These are phyloP conservation scores for Russula griseocarnosa DNA, from an alignment of 768 basidiomycete genomes.

Conservation along the genomic window DNA sequence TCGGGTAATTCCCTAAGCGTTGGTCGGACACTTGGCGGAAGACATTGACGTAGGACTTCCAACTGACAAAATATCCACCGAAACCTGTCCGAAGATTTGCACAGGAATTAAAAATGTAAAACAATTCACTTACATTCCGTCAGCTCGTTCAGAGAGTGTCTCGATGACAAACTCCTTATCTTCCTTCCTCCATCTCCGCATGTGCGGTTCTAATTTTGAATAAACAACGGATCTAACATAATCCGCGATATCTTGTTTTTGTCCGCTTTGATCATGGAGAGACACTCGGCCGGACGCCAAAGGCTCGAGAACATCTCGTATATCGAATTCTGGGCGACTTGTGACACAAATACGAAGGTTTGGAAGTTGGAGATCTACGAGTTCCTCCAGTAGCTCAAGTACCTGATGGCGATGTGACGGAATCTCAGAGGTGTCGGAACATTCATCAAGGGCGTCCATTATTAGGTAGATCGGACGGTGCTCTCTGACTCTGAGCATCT, in stretches of 20 bases:
- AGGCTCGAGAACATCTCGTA: background rate
- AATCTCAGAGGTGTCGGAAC: background rate
- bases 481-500: background rate
- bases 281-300: background rate
- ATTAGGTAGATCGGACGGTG: background rate
- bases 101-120: background rate
- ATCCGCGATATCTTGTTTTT: background rate
- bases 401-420: background rate
- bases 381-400: background rate
- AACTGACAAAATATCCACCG: background rate
- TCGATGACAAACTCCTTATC: background rate
- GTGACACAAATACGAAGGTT: background rate
- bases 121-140: background rate
- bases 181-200: background rate
- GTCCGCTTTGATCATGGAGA: slow-evolving; percentile 1
- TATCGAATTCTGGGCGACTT: slow-evolving; percentile 7
- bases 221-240: background rate
- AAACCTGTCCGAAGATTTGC: background rate
- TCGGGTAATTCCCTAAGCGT: background rate
- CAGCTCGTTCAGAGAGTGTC: background rate
- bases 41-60: background rate
- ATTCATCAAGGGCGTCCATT: slow-evolving; percentile 3
- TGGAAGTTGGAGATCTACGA: background rate
- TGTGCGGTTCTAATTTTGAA: background rate
- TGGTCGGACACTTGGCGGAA: background rate